phyloP scores from a whole-genome alignment of 106 monocot genomes.

The Hemerocallis citrina region DNA sequence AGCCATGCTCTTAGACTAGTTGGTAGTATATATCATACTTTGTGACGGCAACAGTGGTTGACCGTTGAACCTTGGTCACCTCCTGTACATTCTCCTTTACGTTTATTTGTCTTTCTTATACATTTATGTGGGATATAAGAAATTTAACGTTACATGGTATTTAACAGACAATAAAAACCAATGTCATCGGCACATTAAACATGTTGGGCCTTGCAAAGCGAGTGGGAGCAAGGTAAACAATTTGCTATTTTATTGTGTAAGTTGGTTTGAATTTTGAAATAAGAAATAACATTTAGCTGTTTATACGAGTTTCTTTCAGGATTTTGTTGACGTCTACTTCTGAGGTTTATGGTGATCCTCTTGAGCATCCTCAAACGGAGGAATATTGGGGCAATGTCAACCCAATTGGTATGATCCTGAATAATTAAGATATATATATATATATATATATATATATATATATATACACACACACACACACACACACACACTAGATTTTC shows the following conservation, averaged over 20 bases:
- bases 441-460: too few relatives aligned
- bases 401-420: constrained; percentile 41
- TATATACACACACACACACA: too few relatives aligned
- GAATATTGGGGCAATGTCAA: constrained; percentile 75
- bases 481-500: too few relatives aligned
- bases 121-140: too few relatives aligned
- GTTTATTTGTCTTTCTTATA: too few relatives aligned
- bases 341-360: constrained; percentile 73
- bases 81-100: too few relatives aligned
- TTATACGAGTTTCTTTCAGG: constrained; percentile 9
- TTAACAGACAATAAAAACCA: constrained; percentile 54
- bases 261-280: not conserved
- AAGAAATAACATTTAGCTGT: not conserved
- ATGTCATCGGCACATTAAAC: constrained; percentile 65
- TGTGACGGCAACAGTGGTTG: too few relatives aligned
- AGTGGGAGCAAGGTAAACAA: constrained; percentile 54
- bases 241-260: not conserved
- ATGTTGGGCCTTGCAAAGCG: constrained; percentile 74
- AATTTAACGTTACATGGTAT: too few relatives aligned
- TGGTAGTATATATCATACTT: too few relatives aligned
- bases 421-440: too few relatives aligned
- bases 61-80: too few relatives aligned
- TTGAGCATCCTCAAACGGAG: constrained; percentile 62
- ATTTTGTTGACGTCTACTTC: constrained; percentile 62
- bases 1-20: too few relatives aligned